A percentile compares a stretch with the other conserved stretches of the same genome.
These are phyloP conservation scores for Exserohilum rostratum DNA, from an alignment of 2,329 filamentous ascomycete species.

Conservation along the genomic window DNA sequence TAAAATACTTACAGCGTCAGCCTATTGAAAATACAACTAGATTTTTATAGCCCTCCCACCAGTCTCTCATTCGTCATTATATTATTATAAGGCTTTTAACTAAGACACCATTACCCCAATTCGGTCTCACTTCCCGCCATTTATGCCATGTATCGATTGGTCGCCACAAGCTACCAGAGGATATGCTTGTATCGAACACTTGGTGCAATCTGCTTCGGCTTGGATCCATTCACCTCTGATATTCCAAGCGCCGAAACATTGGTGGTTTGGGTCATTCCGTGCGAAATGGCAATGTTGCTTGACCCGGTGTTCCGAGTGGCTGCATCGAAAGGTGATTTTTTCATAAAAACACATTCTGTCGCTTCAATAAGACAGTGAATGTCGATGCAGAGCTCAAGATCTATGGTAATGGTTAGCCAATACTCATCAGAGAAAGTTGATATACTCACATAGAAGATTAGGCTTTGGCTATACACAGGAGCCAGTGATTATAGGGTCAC, in stretches of 20 bases:
- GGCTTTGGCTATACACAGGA: neutral
- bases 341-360: constrained; percentile 71
- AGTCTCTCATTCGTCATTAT: neutral
- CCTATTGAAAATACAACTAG: neutral
- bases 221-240: constrained; percentile 65
- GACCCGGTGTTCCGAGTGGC: constrained; percentile 64
- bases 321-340: constrained; percentile 69
- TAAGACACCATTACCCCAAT: neutral
- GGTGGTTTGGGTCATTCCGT: constrained; percentile 72
- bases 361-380: neutral
- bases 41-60: neutral
- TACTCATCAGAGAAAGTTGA: neutral
- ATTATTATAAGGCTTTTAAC: too few relatives aligned
- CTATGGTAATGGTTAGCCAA: constrained; percentile 1
- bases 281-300: constrained; percentile 77
- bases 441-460: constrained; percentile 1
- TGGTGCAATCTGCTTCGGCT: constrained; percentile 28
- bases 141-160: neutral
- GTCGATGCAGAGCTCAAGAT: neutral
- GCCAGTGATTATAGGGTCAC: neutral
- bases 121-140: neutral
- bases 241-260: constrained; percentile 71
- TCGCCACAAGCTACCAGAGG: neutral
- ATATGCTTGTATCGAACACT: constrained; percentile 5
- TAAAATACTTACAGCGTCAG: neutral